These are phyloP conservation scores for Cladophialophora yegresii DNA, from an alignment of 2,329 filamentous ascomycete species.

Conservation along the genomic window DNA sequence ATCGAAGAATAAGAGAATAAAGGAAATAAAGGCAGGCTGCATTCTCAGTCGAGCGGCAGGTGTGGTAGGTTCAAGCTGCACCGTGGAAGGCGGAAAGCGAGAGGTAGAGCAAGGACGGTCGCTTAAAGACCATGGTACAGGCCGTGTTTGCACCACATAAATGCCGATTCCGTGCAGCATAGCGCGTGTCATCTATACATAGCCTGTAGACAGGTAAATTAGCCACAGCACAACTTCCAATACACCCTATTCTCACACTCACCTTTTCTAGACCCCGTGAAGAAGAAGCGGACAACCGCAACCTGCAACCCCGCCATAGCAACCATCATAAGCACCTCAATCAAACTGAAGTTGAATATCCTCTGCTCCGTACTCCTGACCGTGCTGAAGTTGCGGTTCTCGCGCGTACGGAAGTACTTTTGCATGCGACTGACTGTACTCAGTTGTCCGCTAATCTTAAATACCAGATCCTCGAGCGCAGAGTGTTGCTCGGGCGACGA, in stretches of 20 bases:
- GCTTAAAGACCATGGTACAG: not conserved
- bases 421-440: conserved; percentile 96
- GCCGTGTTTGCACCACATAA: not conserved
- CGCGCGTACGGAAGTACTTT: conserved; percentile 98
- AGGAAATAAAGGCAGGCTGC: not conserved
- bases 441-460: conserved; percentile 89
- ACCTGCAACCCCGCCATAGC: conserved; percentile 96
- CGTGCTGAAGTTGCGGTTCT: conserved; percentile 98
- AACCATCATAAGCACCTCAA: conserved; percentile 88
- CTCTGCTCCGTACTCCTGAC: conserved; percentile 92
- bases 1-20: not conserved
- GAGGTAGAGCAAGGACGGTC: not conserved
- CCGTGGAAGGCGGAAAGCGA: not conserved
- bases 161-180: not conserved
- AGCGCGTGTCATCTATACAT: conserved; percentile 18
- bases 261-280: conserved; percentile 79
- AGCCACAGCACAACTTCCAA: not conserved
- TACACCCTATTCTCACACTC: conserved; percentile 10
- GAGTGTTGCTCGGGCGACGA: conserved; percentile 86
- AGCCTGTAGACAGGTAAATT: conserved; percentile 13
- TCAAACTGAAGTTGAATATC: conserved; percentile 96
- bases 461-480: conserved; percentile 86
- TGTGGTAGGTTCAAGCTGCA: not conserved
- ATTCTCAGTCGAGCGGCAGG: not conserved
- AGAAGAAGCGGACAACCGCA: conserved; percentile 97